Conservation (phyloP, 1,139 yeast genomes). For the Pneumocystis jirovecii region DNA sequence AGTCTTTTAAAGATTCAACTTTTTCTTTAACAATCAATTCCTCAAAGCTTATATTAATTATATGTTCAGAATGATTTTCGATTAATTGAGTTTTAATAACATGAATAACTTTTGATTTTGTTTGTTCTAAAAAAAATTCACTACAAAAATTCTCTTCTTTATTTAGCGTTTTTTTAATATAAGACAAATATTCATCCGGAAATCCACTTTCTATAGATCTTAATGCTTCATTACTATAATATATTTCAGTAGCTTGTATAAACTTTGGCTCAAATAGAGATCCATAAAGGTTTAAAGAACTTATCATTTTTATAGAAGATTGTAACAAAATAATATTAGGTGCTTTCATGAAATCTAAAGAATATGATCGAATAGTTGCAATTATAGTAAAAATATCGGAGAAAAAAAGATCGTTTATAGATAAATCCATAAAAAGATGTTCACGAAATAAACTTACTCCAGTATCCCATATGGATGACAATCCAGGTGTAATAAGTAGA, state of each 20-base stretch:
- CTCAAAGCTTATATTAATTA: background rate
- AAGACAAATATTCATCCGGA: background rate
- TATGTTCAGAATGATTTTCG: background rate
- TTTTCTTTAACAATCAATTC: background rate
- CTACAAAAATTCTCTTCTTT: background rate
- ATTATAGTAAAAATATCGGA: background rate
- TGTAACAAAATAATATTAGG: background rate
- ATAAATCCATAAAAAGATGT: background rate
- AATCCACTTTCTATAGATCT: background rate
- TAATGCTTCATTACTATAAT: background rate
- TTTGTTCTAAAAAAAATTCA: background rate
- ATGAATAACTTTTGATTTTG: background rate
- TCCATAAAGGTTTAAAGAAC: background rate
- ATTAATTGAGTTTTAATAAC: background rate
- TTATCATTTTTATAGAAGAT: constrained; percentile 3
- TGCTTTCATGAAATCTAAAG: background rate
- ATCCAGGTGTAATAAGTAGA: constrained; percentile 20
- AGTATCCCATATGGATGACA: constrained; percentile 19
- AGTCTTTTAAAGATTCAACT: background rate
- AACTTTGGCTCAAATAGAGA: constrained; percentile 6
- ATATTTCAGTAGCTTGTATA: background rate
- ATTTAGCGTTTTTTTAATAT: background rate
- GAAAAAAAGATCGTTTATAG: background rate
- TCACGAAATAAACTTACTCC: constrained; percentile 15
- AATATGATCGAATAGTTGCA: background rate